Conservation (phyloP, 768 basidiomycete genomes). For the Collybiopsis confluens region DNA sequence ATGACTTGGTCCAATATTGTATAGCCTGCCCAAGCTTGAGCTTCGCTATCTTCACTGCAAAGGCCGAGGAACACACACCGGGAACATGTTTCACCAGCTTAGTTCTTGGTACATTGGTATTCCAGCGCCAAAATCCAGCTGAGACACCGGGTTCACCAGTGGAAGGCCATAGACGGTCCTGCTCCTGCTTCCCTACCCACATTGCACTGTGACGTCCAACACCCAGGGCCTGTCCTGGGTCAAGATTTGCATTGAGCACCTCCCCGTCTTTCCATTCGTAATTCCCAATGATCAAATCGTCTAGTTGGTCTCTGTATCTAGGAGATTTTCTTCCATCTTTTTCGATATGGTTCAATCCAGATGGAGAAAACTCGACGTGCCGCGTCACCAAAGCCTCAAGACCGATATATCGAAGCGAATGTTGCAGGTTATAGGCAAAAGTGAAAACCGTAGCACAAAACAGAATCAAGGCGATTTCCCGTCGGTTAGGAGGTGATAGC, state of each 20-base stretch:
- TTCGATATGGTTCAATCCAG: slow-evolving; percentile 35
- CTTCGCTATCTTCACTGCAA: neutral
- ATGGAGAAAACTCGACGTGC: slow-evolving; percentile 30
- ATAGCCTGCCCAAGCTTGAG: slow-evolving; percentile 50
- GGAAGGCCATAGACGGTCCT: slow-evolving; percentile 20
- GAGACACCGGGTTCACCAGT: slow-evolving; percentile 35
- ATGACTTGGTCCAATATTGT: slow-evolving; percentile 82
- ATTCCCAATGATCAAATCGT: slow-evolving; percentile 61
- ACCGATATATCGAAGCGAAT: slow-evolving; percentile 50
- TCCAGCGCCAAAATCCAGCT: slow-evolving; percentile 56
- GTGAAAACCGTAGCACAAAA: slow-evolving; percentile 63
- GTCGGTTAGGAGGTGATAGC: slow-evolving; percentile 62
- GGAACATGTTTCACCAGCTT: slow-evolving; percentile 59
- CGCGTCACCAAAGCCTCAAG: slow-evolving; percentile 37
- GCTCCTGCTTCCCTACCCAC: slow-evolving; percentile 34
- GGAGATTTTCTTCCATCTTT: slow-evolving; percentile 45
- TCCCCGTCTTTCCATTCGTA: slow-evolving; percentile 56
- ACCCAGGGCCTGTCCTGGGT: slow-evolving; percentile 40
- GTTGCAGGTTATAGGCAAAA: slow-evolving; percentile 71
- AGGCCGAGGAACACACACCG: slow-evolving; percentile 36
- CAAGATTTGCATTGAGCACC: slow-evolving; percentile 52
- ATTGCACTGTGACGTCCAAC: slow-evolving; percentile 38
- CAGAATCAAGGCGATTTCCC: slow-evolving; percentile 68
- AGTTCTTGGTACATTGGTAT: slow-evolving; percentile 48
- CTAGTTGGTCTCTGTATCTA: slow-evolving; percentile 54